Percentiles rank a stretch among this genome's conserved stretches.
phyloP scores from a whole-genome alignment of 768 basidiomycete genomes.

The Trametes cinnabarina region DNA sequence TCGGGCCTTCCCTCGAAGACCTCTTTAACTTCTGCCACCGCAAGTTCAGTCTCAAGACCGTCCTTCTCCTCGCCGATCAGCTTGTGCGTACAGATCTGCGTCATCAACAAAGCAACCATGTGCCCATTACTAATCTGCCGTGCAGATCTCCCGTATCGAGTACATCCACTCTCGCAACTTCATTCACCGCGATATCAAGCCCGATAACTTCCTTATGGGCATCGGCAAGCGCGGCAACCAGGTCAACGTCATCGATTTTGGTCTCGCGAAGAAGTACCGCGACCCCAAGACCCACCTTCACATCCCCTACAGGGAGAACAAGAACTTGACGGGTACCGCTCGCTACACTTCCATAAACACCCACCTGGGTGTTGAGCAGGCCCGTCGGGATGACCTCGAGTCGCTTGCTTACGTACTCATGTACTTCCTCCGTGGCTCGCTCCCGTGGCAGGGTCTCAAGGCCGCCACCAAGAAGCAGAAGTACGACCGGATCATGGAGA shows the following conservation, averaged over 20 bases:
- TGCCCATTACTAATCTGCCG: constrained; percentile 17
- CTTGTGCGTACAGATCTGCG: constrained; percentile 53
- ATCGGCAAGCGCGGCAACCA: constrained; percentile 99
- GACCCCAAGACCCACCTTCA: constrained; percentile 99
- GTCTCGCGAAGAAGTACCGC: constrained; percentile 99
- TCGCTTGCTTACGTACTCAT: constrained; percentile 98
- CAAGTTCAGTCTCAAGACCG: constrained; percentile 97
- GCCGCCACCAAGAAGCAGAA: constrained; percentile 99
- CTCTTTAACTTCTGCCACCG: constrained; percentile 96
- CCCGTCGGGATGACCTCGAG: constrained; percentile 96
- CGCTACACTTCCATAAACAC: constrained; percentile 99
- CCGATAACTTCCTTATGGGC: constrained; percentile 99
- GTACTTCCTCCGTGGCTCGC: constrained; percentile 98
- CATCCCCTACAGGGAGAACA: constrained; percentile 99
- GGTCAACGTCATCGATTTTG: constrained; percentile 98
- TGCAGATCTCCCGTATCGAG: constrained; percentile 94
- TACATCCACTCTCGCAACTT: constrained; percentile 99
- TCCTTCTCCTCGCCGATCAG: constrained; percentile 94
- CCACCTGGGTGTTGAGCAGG: constrained; percentile 96
- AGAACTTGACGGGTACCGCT: constrained; percentile 98
- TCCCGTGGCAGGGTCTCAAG: constrained; percentile 99
- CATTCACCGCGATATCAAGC: constrained; percentile 97
- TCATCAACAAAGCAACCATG: not conserved
- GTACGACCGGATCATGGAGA: constrained; percentile 99
- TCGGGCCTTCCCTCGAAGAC: constrained; percentile 89